phyloP scores from a whole-genome alignment of 2,329 filamentous ascomycete genomes.

The Hypocrella siamensis region DNA sequence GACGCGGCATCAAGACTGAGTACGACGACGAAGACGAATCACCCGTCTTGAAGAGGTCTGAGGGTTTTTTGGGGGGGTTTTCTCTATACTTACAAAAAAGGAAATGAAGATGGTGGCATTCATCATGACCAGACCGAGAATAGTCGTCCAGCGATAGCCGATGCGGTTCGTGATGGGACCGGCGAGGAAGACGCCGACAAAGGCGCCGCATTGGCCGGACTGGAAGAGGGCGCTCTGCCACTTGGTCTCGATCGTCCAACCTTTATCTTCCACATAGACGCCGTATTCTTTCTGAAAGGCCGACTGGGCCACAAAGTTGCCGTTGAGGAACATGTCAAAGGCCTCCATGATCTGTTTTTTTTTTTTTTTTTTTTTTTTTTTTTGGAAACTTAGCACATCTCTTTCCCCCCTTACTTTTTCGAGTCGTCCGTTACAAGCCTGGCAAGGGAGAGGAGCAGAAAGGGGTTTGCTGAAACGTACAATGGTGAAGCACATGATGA shows the following conservation, averaged over 20 bases:
- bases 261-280: slow-evolving; percentile 7
- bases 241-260: slow-evolving; percentile 18
- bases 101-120: slow-evolving; percentile 29
- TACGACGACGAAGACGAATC: no score
- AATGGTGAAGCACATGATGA: slow-evolving; percentile 33
- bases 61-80: no score
- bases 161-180: slow-evolving; percentile 20
- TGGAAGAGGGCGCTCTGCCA: slow-evolving; percentile 23
- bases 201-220: slow-evolving; percentile 17
- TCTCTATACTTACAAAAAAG: slow-evolving; percentile 30
- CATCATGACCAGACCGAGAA: slow-evolving; percentile 19
- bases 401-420: no score
- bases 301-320: slow-evolving; percentile 26
- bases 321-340: slow-evolving; percentile 31
- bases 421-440: no score
- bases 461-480: slow-evolving; percentile 13
- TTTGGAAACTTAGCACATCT: no score
- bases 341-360: slow-evolving; percentile 30
- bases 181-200: slow-evolving; percentile 20
- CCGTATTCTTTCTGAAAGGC: slow-evolving; percentile 23
- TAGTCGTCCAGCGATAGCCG: slow-evolving; percentile 21
- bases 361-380: neutral
- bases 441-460: neutral
- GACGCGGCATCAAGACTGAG: no score
- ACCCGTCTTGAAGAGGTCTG: no score